Conservation (phyloP, 768 basidiomycete species). For the Lanmaoa pseudosensibilis region DNA sequence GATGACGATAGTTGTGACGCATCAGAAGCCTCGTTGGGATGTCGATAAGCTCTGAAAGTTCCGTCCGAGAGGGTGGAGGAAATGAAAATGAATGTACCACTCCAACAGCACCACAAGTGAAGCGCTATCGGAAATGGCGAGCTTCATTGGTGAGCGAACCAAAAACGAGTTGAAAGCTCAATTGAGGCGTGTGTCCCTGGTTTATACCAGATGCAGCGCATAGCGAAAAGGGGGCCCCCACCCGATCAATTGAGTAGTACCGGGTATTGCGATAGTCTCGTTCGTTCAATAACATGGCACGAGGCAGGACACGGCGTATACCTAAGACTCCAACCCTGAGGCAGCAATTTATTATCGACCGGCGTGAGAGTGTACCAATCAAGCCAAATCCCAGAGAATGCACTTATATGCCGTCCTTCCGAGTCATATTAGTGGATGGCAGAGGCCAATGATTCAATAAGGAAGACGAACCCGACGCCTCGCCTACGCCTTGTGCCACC, state of each 20-base stretch:
- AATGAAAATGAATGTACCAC: no score
- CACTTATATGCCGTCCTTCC: neutral
- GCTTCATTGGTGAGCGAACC: neutral
- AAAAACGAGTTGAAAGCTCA: neutral
- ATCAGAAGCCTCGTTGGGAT: no score
- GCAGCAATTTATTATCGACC: neutral
- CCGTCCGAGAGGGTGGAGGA: conserved; percentile 3
- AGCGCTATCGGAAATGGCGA: neutral
- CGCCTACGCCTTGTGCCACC: neutral
- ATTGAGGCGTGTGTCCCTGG: neutral
- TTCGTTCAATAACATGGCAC: neutral
- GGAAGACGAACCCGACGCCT: neutral
- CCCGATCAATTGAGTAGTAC: neutral
- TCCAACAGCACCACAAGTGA: neutral
- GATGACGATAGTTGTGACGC: conserved; percentile 1
- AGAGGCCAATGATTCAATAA: neutral
- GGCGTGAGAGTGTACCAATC: neutral
- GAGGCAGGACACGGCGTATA: neutral
- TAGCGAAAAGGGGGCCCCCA: neutral
- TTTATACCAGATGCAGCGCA: neutral
- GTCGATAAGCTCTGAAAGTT: no score
- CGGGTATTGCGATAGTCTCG: neutral
- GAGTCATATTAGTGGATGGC: neutral
- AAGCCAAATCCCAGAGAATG: neutral
- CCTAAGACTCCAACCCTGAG: neutral